A percentile compares a stretch with the other conserved stretches of the same genome.
Evolutionary conservation across 768 basidiomycete genomes (phyloP).

Genomic region (Rhizopogon roseolus): DNA sequence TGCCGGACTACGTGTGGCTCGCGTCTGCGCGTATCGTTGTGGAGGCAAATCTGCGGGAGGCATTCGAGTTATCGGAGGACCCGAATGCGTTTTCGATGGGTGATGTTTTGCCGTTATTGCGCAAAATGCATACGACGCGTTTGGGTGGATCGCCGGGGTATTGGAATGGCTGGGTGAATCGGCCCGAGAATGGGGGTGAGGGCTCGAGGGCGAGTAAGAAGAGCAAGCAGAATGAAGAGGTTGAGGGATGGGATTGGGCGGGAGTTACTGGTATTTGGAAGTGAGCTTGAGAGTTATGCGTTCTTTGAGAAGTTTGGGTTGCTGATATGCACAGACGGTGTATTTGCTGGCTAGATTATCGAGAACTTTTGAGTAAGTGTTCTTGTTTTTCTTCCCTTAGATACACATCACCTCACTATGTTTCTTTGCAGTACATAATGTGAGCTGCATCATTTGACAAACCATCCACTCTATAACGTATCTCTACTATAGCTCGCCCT

Average conservation of each 20-base stretch:
- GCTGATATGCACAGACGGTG: conserved; percentile 34
- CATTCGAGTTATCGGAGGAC: conserved; percentile 13
- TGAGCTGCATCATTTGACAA: conserved; percentile 9
- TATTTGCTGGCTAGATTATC: conserved; percentile 58
- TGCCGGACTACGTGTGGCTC: conserved; percentile 50
- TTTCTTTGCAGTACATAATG: conserved; percentile 33
- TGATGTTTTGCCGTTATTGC: conserved; percentile 24
- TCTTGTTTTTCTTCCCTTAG: not conserved
- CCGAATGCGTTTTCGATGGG: not conserved
- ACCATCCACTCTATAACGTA: not conserved
- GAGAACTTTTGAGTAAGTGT: conserved; percentile 45
- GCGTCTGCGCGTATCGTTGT: conserved; percentile 46
- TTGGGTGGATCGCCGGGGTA: conserved; percentile 39
- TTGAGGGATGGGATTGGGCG: conserved; percentile 57
- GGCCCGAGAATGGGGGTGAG: not conserved
- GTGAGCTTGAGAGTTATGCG: conserved; percentile 25
- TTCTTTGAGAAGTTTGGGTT: not conserved
- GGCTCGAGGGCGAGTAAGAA: not conserved
- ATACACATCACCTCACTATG: not conserved
- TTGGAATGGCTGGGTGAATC: conserved; percentile 26
- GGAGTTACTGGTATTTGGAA: conserved; percentile 50
- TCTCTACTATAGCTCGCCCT: conserved; percentile 14
- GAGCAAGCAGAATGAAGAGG: conserved; percentile 11
- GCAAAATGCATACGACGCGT: conserved; percentile 30
- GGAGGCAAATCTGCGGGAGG: conserved; percentile 45